A percentile compares a stretch with the other conserved stretches of the same genome.
Evolutionary conservation across 768 basidiomycete species (phyloP).

Genomic region (Lepiota venenata): DNA sequence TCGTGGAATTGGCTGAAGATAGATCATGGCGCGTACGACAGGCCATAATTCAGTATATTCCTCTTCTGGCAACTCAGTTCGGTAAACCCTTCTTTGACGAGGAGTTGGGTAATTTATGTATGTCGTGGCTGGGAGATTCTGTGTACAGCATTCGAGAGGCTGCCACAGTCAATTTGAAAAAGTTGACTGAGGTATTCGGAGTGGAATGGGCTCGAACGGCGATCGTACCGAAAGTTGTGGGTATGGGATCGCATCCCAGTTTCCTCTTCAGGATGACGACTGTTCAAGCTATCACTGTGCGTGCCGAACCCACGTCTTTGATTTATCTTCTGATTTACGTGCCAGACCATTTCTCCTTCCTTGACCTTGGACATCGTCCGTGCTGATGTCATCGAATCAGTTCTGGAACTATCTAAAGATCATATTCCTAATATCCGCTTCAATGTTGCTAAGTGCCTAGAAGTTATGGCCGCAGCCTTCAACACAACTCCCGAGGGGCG

Average conservation of each 20-base stretch:
- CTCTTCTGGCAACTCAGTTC: constrained; percentile 96
- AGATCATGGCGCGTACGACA: constrained; percentile 99
- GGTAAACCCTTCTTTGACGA: constrained; percentile 98
- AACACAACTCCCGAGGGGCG: constrained; percentile 63
- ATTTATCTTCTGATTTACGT: constrained; percentile 9
- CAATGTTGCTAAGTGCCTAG: constrained; percentile 95
- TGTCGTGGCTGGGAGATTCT: constrained; percentile 98
- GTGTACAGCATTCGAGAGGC: constrained; percentile 98
- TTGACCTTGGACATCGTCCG: constrained; percentile 81
- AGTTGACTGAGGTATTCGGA: constrained; percentile 96
- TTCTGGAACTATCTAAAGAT: constrained; percentile 80
- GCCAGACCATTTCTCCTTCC: constrained; percentile 91
- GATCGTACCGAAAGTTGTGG: constrained; percentile 96
- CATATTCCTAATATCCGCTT: constrained; percentile 99
- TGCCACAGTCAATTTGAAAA: constrained; percentile 96
- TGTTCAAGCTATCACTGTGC: constrained; percentile 94
- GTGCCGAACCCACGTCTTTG: constrained; percentile 23
- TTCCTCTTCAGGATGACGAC: constrained; percentile 99
- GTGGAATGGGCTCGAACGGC: constrained; percentile 94
- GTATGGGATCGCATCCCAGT: constrained; percentile 95
- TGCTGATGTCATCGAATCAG: constrained; percentile 78
- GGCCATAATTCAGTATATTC: constrained; percentile 99
- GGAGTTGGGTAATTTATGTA: constrained; percentile 93
- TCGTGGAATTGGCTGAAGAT: constrained; percentile 97
- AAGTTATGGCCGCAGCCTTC: constrained; percentile 78